Percentiles rank a stretch among this genome's conserved stretches.
Conservation (phyloP, 1,284 basidiomycete species). For the Cryptococcus floricola region DNA sequence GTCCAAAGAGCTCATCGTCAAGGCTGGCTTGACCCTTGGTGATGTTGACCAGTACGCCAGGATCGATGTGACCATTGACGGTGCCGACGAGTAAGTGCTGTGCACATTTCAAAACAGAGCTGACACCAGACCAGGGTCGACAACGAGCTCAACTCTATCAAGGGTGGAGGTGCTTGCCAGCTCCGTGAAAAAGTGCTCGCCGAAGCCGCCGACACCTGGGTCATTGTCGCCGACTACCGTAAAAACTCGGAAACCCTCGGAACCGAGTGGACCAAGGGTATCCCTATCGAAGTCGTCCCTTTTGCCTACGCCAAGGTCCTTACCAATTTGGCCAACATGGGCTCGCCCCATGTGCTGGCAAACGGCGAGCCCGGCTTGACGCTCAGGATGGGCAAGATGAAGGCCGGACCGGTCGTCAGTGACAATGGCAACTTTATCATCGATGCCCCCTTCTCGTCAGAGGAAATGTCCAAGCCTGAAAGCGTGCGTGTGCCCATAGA, state of each 20-base stretch:
- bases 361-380: slow-evolving; percentile 55
- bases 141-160: slow-evolving; percentile 84
- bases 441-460: slow-evolving; percentile 76
- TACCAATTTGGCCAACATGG: slow-evolving; percentile 59
- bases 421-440: slow-evolving; percentile 97
- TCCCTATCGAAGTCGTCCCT: slow-evolving; percentile 93
- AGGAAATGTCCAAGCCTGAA: slow-evolving; percentile 66
- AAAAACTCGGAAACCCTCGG: slow-evolving; percentile 84
- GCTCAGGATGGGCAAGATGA: slow-evolving; percentile 69
- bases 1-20: slow-evolving; percentile 89
- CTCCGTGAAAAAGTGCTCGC: slow-evolving; percentile 95
- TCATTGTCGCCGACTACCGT: slow-evolving; percentile 93
- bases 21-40: slow-evolving; percentile 72
- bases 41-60: slow-evolving; percentile 87
- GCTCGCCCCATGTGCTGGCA: slow-evolving; percentile 23
- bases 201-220: slow-evolving; percentile 90
- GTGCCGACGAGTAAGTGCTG: slow-evolving; percentile 82
- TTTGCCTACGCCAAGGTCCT: slow-evolving; percentile 91
- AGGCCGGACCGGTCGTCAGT: slow-evolving; percentile 79
- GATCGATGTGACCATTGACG: slow-evolving; percentile 95
- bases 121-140: slow-evolving; percentile 64
- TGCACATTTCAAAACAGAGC: too few relatives aligned
- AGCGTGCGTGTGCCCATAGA: slow-evolving; percentile 53
- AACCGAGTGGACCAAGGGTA: slow-evolving; percentile 79
- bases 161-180: slow-evolving; percentile 96